Conservation (phyloP, 345 rosid genomes). For the Bruguiera sexangula region DNA sequence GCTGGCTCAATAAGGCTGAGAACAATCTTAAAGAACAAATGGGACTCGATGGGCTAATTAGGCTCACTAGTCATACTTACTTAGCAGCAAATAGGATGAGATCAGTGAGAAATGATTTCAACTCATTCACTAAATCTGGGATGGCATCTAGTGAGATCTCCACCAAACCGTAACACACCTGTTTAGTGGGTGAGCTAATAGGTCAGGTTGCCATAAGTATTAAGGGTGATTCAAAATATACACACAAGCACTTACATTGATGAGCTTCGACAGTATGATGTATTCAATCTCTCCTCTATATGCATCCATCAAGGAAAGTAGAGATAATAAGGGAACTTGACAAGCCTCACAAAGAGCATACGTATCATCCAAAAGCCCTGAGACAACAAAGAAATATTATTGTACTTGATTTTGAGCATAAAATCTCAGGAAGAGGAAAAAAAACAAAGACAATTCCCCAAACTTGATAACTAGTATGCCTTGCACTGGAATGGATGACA, state of each 20-base stretch:
- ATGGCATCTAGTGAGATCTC: constrained; percentile 28
- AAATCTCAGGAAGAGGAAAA: not conserved
- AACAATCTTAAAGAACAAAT: too few species aligned
- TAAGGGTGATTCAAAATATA: not conserved
- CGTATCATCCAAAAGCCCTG: constrained; percentile 41
- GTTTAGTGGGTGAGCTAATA: not conserved
- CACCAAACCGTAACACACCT: constrained; percentile 30
- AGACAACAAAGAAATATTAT: not conserved
- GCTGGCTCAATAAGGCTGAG: too few species aligned
- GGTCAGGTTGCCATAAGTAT: not conserved
- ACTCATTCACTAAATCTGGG: constrained; percentile 25
- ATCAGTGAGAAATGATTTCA: constrained; percentile 24
- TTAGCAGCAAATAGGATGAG: constrained; percentile 32
- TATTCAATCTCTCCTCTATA: constrained; percentile 30
- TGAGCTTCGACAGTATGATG: constrained; percentile 28
- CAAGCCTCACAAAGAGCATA: constrained; percentile 35
- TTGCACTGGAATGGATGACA: too few species aligned
- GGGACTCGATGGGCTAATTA: too few species aligned
- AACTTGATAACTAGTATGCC: not conserved
- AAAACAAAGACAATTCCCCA: not conserved
- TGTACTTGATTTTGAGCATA: not conserved
- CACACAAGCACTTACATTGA: constrained; percentile 18
- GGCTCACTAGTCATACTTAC: constrained; percentile 17
- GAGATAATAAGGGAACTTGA: constrained; percentile 29
- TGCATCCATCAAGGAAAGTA: constrained; percentile 32